phyloP scores from a whole-genome alignment of 2,329 filamentous ascomycete species.

The Aspergillus quadricinctus region DNA sequence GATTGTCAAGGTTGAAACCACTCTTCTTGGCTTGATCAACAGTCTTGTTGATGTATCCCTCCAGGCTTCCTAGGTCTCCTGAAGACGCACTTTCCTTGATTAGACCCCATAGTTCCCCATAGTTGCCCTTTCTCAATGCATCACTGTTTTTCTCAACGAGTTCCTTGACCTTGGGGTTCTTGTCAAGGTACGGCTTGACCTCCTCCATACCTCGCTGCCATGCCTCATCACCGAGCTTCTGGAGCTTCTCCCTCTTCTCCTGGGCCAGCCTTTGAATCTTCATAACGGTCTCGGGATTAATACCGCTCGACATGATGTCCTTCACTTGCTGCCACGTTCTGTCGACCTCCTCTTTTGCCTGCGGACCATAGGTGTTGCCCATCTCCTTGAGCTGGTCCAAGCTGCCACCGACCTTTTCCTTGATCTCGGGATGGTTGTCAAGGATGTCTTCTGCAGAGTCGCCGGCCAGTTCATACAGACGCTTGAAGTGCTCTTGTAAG shows the following conservation, averaged over 20 bases:
- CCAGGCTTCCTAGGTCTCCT: conserved; percentile 56
- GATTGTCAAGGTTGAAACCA: conserved; percentile 52
- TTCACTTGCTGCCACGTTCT: conserved; percentile 65
- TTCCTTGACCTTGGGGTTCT: conserved; percentile 71
- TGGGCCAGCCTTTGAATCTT: conserved; percentile 60
- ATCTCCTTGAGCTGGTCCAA: conserved; percentile 66
- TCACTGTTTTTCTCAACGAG: conserved; percentile 67
- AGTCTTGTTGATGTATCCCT: conserved; percentile 58
- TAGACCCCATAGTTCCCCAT: conserved; percentile 59
- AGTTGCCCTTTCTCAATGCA: conserved; percentile 62
- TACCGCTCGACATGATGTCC: conserved; percentile 59
- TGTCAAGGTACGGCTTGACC: conserved; percentile 67
- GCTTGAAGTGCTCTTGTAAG: conserved; percentile 57
- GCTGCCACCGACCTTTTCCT: conserved; percentile 66
- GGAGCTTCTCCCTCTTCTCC: conserved; percentile 64
- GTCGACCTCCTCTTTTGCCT: conserved; percentile 72
- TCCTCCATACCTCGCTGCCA: conserved; percentile 69
- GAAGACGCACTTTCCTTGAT: conserved; percentile 59
- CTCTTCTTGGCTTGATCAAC: conserved; percentile 57
- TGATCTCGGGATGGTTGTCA: conserved; percentile 68
- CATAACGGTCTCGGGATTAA: conserved; percentile 50
- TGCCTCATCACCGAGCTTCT: conserved; percentile 65
- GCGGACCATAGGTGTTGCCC: conserved; percentile 66
- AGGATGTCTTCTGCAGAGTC: conserved; percentile 63
- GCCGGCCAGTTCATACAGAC: conserved; percentile 58